Conservation (phyloP, 192 early-diverging fungal species). For the Podochytrium sp. region DNA sequence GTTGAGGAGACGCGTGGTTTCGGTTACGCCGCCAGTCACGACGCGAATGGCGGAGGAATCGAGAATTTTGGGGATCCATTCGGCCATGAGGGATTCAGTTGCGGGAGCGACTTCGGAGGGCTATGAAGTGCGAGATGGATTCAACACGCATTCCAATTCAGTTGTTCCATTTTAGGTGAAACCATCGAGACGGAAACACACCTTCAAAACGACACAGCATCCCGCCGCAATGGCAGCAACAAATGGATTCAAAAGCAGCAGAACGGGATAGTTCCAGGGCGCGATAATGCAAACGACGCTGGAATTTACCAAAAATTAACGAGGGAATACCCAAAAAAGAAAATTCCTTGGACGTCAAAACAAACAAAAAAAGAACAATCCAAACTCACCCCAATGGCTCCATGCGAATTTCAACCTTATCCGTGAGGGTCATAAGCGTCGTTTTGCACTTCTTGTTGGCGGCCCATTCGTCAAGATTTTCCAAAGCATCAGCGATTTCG, state of each 20-base stretch:
- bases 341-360: background rate
- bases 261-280: slow-evolving; percentile 44
- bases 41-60: slow-evolving; percentile 68
- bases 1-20: slow-evolving; percentile 77
- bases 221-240: slow-evolving; percentile 90
- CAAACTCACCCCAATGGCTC: background rate
- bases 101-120: slow-evolving; percentile 82
- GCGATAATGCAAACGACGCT: slow-evolving; percentile 3
- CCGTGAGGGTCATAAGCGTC: slow-evolving; percentile 6
- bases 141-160: too few relatives aligned
- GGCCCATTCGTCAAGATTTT: slow-evolving; percentile 38
- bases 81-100: slow-evolving; percentile 62
- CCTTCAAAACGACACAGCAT: slow-evolving; percentile 67
- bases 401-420: slow-evolving; percentile 6
- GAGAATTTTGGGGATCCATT: slow-evolving; percentile 74
- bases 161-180: background rate
- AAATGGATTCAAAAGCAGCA: slow-evolving; percentile 77
- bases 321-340: background rate
- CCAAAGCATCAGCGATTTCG: background rate
- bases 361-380: background rate
- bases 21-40: slow-evolving; percentile 75
- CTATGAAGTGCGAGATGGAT: too few relatives aligned
- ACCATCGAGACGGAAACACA: slow-evolving; percentile 25
- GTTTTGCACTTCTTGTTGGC: slow-evolving; percentile 17
- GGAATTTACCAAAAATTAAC: background rate